Evolutionary conservation across 371 early-diverging fungal genomes (phyloP).

Genomic region (Mortierella sp.): DNA sequence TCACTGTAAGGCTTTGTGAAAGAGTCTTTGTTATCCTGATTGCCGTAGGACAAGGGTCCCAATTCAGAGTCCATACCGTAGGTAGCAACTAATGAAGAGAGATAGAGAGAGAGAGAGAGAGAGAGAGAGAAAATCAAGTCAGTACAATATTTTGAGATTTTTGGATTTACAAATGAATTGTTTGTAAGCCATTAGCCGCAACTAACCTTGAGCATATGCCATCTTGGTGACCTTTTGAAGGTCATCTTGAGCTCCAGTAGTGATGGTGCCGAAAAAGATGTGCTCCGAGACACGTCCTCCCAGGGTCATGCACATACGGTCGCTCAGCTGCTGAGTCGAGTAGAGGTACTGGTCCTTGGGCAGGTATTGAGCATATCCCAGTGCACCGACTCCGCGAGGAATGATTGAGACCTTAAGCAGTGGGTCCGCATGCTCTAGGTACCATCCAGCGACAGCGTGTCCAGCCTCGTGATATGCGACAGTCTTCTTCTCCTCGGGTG

Average conservation of each 20-base stretch:
- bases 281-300: conserved; percentile 97
- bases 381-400: conserved; percentile 95
- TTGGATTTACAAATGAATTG: neutral
- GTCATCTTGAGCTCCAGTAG: conserved; percentile 75
- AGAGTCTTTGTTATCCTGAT: conserved; percentile 78
- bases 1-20: conserved; percentile 98
- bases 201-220: conserved; percentile 89
- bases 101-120: too few relatives aligned
- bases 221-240: conserved; percentile 97
- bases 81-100: conserved; percentile 71
- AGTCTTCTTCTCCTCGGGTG: conserved; percentile 98
- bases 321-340: conserved; percentile 91
- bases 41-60: conserved; percentile 88
- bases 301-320: conserved; percentile 98
- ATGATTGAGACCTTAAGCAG: conserved; percentile 98
- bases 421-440: conserved; percentile 94
- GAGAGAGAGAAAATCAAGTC: neutral
- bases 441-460: conserved; percentile 99
- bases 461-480: conserved; percentile 99
- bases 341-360: conserved; percentile 98
- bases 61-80: conserved; percentile 96
- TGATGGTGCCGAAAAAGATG: conserved; percentile 88
- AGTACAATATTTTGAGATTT: neutral
- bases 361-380: conserved; percentile 98
- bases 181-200: too few relatives aligned